Base-by-base conservation (phyloP, 257 asterid species). In the Verbena officinalis region DNA sequence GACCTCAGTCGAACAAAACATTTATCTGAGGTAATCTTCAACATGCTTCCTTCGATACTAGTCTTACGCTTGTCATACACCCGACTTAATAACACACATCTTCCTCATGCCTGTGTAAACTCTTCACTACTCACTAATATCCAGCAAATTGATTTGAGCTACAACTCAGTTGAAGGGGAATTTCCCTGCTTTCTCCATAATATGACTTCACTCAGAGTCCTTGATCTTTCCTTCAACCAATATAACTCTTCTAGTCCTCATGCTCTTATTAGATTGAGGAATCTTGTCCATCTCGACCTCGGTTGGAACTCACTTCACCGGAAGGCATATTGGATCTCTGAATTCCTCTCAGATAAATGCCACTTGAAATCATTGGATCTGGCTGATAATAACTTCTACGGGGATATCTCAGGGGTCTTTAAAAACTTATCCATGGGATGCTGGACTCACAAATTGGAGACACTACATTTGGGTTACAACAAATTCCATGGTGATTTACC, bases 401-500 rank as follows among this genome's bases (percentile, higher is more conserved):
- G 62, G 7, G 24, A 31, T 11, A 15, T 33, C 44, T 33, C 45
- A 15, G 27, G 27, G 31, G n/a, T 21, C 9, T 55, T 55, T 55
- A 15, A 33, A 55, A 55, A 33, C 23, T 31, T 55, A 55, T 33
- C 44, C 6, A 9, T 36, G 9, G 40, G 24, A 48, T 17, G 27
- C 27, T 48, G 27, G 54, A 48, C 7, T 48, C 54, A 17, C 54
- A 48, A 17, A 17, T 52, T 23, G 59, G 59, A 54, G 59, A 54
- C 0, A 12, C 40, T 54, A 27, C 11, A 7, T 54, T 54, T 54
- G 42, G 0, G 11, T 0, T 4, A 0, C 1, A 27, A 54, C n/a
- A 0, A 24, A 12, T 54, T 54, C 6, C 4, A 54, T 30, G 59
- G 42, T 54, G 11, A 27, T 54, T 54, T 54, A n/a, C 59, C 59